Evolutionary conservation across 139 green algal genomes (phyloP).

Genomic region (Chlamydomonas sp.): DNA sequence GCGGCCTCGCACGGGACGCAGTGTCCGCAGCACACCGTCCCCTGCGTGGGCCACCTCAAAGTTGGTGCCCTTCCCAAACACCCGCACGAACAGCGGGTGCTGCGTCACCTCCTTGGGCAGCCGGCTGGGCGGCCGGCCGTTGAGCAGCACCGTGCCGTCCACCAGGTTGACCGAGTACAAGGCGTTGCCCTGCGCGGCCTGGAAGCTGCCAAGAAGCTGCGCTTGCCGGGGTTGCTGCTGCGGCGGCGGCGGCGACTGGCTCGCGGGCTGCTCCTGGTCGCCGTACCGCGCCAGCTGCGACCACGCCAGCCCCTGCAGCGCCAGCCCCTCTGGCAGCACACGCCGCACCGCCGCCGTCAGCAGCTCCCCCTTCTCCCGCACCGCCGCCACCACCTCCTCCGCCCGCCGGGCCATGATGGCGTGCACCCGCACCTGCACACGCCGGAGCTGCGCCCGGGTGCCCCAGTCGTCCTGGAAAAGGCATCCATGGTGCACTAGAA

Average conservation of each 20-base stretch:
- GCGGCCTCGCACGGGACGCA: conserved; percentile 4
- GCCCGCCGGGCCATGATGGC: conserved; percentile 21
- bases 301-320: background rate
- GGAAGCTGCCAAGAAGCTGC: conserved; percentile 32
- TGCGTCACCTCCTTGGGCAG: conserved; percentile 50
- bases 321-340: background rate
- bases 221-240: too few species aligned
- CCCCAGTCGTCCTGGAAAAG: conserved; percentile 29
- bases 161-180: conserved; percentile 64
- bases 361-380: background rate
- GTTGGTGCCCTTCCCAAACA: conserved; percentile 48
- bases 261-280: background rate
- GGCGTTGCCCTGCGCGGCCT: conserved; percentile 34
- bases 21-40: conserved; percentile 42
- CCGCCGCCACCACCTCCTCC: background rate
- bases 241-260: too few species aligned
- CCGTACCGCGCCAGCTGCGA: background rate
- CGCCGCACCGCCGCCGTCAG: background rate
- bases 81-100: conserved; percentile 56
- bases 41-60: conserved; percentile 56
- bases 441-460: background rate
- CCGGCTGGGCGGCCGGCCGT: conserved; percentile 47
- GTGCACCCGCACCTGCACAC: conserved; percentile 36
- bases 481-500: conserved; percentile 47
- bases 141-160: conserved; percentile 51